phyloP scores from a whole-genome alignment of 2,329 filamentous ascomycete genomes.

The Microsporum ferrugineum region DNA sequence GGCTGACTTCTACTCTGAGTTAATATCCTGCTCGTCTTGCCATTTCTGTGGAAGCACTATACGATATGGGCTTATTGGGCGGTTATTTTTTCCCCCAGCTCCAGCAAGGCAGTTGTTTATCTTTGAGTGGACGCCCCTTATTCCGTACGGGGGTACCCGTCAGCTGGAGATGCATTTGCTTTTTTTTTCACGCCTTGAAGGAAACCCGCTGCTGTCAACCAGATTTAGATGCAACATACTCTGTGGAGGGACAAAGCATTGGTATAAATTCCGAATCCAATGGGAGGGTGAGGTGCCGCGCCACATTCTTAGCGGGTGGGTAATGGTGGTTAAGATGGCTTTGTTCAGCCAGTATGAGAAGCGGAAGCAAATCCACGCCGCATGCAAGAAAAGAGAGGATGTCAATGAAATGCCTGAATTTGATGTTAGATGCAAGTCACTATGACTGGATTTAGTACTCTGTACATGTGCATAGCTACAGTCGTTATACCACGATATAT shows the following conservation, averaged over 20 bases:
- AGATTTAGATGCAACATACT: too few species aligned
- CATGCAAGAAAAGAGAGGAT: background rate
- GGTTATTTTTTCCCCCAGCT: background rate
- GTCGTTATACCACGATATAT: background rate
- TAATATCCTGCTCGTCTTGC: background rate
- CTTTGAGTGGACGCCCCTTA: background rate
- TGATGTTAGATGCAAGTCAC: background rate
- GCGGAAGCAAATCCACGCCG: background rate
- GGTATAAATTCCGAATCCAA: background rate
- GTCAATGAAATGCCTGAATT: background rate
- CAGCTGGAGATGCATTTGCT: slow-evolving; percentile 1
- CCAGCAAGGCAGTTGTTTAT: background rate
- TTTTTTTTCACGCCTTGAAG: background rate
- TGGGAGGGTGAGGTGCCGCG: background rate
- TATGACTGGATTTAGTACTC: background rate
- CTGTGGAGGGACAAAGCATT: background rate
- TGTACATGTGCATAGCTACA: background rate
- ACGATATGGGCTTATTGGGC: background rate
- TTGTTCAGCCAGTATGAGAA: background rate
- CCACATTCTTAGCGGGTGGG: background rate
- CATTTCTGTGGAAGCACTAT: background rate
- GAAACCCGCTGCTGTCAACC: background rate
- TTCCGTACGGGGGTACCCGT: slow-evolving; percentile 2
- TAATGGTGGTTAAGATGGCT: background rate
- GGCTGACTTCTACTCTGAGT: background rate